Conservation (phyloP, 169 alveolate species). For the Cyclospora cayetanensis region DNA sequence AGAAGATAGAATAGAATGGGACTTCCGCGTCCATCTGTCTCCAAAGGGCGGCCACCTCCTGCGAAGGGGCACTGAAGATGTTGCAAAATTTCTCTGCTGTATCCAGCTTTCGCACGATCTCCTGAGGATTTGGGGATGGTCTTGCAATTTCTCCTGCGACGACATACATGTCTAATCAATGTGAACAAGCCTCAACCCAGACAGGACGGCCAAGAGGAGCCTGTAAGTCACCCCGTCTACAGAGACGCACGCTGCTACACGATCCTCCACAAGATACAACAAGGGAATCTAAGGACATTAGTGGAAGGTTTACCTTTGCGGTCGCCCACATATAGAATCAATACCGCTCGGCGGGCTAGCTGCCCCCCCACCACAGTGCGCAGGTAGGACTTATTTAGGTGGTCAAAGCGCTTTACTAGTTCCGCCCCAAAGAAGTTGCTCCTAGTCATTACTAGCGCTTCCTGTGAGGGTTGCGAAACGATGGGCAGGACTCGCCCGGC, state of each 20-base stretch:
- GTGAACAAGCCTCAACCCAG: too few relatives aligned
- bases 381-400: not conserved
- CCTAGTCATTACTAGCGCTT: not conserved
- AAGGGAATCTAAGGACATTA: too few relatives aligned
- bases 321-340: slow-evolving; percentile 9
- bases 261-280: too few relatives aligned
- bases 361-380: not conserved
- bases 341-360: not conserved
- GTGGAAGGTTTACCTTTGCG: slow-evolving; percentile 1
- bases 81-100: not conserved
- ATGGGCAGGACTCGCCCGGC: not conserved
- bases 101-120: slow-evolving; percentile 2
- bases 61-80: not conserved
- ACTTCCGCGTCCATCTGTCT: slow-evolving; percentile 3
- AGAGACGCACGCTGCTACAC: too few relatives aligned
- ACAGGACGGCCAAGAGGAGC: too few relatives aligned
- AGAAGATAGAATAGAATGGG: not conserved
- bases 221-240: too few relatives aligned
- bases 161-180: too few relatives aligned
- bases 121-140: not conserved
- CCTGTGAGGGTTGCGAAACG: not conserved
- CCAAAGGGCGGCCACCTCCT: slow-evolving; percentile 14
- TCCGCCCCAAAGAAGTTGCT: not conserved
- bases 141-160: not conserved
- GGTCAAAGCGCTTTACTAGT: not conserved